These are phyloP conservation scores for Elsinoe perseae DNA, from an alignment of 2,329 filamentous ascomycete species.

Conservation along the genomic window DNA sequence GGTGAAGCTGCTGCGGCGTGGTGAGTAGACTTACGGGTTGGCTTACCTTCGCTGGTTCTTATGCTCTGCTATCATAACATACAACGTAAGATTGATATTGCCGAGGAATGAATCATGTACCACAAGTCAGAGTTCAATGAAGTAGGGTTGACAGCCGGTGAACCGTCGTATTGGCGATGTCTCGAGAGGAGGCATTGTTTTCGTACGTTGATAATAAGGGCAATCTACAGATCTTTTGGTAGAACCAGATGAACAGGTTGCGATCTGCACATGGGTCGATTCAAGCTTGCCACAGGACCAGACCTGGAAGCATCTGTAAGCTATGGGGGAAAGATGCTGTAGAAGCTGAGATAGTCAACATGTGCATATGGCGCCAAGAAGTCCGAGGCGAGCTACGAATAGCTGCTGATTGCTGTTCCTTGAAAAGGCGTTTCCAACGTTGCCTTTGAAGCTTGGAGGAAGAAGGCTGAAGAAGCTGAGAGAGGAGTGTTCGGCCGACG, in stretches of 20 bases:
- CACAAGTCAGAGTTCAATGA: not conserved
- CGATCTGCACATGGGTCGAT: not conserved
- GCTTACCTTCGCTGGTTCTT: not conserved
- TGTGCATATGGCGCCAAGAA: too few species aligned
- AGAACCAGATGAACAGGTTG: not conserved
- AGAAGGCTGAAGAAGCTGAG: not conserved
- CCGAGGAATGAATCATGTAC: not conserved
- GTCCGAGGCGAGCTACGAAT: not conserved
- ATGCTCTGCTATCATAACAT: not conserved
- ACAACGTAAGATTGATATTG: not conserved
- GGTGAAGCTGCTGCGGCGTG: not conserved
- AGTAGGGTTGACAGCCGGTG: constrained; percentile 2
- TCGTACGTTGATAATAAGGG: not conserved
- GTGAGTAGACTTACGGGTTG: not conserved
- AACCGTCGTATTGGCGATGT: not conserved
- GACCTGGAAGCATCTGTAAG: not conserved
- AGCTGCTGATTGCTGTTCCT: not conserved
- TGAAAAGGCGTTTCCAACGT: not conserved
- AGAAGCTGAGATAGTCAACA: too few species aligned
- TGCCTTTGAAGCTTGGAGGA: not conserved
- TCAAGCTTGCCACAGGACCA: not conserved
- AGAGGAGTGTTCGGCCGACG: constrained; percentile 3
- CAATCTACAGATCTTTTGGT: not conserved
- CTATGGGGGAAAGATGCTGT: not conserved
- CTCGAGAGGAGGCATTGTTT: not conserved